Evolutionary conservation across 345 rosid genomes (phyloP).

Genomic region (Salix udensis): DNA sequence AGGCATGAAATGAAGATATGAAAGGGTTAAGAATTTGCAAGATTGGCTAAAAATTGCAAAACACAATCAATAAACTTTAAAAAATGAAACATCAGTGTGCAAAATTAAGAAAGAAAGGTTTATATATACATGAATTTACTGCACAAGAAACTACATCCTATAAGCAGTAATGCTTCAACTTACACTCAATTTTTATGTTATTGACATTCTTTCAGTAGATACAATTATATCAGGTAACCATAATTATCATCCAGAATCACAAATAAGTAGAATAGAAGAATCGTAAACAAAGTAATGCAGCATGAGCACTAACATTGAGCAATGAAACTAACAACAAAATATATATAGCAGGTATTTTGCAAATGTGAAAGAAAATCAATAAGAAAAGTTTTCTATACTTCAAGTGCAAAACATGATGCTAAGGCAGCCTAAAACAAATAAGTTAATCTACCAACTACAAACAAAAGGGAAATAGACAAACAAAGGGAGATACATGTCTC

Average conservation of each 20-base stretch:
- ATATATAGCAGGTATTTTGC: not conserved
- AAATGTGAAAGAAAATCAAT: not conserved
- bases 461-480: not conserved
- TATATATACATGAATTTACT: not conserved
- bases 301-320: not conserved
- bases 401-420: not conserved
- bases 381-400: not conserved
- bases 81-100: not conserved
- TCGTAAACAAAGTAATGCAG: not conserved
- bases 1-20: not conserved
- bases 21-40: too few relatives aligned
- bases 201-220: not conserved
- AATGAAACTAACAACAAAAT: not conserved
- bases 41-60: too few relatives aligned
- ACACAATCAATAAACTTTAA: too few relatives aligned
- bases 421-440: not conserved
- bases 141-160: not conserved
- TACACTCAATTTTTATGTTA: too few relatives aligned
- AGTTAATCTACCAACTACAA: not conserved
- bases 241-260: not conserved
- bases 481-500: not conserved
- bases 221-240: not conserved
- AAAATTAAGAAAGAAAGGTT: not conserved
- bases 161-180: not conserved
- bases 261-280: not conserved